These are phyloP conservation scores for Microcos paniculata DNA, from an alignment of 345 rosid species.

Conservation along the genomic window DNA sequence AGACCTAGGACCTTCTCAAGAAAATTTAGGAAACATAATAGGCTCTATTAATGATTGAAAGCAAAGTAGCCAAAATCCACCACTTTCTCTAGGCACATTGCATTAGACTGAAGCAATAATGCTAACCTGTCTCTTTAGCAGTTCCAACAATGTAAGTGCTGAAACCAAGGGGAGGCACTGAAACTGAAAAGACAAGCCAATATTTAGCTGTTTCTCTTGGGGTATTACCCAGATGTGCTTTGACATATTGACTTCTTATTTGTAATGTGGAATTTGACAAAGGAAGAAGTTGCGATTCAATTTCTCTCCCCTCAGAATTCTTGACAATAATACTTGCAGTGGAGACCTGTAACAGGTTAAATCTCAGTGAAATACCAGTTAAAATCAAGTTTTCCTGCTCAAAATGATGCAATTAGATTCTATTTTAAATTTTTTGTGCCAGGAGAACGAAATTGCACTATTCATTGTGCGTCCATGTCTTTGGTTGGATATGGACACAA, in stretches of 20 bases:
- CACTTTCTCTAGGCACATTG: constrained; percentile 11
- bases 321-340: constrained; percentile 50
- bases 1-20: constrained; percentile 42
- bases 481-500: neutral
- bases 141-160: constrained; percentile 65
- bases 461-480: neutral
- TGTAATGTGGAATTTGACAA: constrained; percentile 49
- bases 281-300: constrained; percentile 82
- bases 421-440: neutral
- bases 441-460: constrained; percentile 8
- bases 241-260: constrained; percentile 56
- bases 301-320: constrained; percentile 66
- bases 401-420: neutral
- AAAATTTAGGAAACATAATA: constrained; percentile 15
- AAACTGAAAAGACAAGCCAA: constrained; percentile 83
- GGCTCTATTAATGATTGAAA: constrained; percentile 9
- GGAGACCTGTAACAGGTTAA: constrained; percentile 53
- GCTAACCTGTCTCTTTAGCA: constrained; percentile 63
- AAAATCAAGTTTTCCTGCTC: neutral
- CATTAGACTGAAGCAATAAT: constrained; percentile 14
- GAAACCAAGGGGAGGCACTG: constrained; percentile 93
- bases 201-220: constrained; percentile 50
- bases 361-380: neutral
- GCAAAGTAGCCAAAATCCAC: neutral
- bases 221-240: constrained; percentile 66